phyloP scores from a whole-genome alignment of 2,329 filamentous ascomycete species.

The Botrytis byssoidea region DNA sequence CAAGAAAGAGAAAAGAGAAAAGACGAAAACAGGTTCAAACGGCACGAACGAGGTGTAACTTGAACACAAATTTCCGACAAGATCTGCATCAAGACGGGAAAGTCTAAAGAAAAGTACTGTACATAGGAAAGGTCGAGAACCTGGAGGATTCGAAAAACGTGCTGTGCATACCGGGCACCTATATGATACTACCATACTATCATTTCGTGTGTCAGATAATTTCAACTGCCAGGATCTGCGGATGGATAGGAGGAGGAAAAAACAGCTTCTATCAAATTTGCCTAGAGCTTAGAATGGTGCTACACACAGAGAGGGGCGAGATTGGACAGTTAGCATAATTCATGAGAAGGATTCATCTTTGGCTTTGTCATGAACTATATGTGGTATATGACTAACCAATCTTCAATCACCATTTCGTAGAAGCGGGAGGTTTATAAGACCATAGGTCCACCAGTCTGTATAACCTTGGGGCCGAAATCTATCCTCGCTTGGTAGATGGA shows the following conservation, averaged over 20 bases:
- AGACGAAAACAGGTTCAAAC: constrained; percentile 2
- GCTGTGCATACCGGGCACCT: neutral
- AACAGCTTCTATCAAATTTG: constrained; percentile 13
- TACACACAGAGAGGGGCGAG: constrained; percentile 15
- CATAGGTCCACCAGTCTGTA: neutral
- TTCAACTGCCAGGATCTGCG: constrained; percentile 18
- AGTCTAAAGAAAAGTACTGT: constrained; percentile 7
- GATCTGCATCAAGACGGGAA: constrained; percentile 4
- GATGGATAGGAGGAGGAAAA: constrained; percentile 12
- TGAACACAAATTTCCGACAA: constrained; percentile 13
- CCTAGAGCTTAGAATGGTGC: constrained; percentile 19
- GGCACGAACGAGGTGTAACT: constrained; percentile 15
- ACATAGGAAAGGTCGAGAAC: constrained; percentile 15
- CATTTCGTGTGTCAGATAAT: constrained; percentile 15
- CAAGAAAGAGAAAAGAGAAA: constrained; percentile 12
- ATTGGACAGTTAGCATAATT: constrained; percentile 10
- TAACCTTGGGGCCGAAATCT: constrained; percentile 16
- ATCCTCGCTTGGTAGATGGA: constrained; percentile 2
- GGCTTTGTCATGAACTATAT: constrained; percentile 20
- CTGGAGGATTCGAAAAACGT: constrained; percentile 19
- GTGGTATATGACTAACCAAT: constrained; percentile 14
- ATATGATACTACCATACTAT: constrained; percentile 13
- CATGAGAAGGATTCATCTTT: constrained; percentile 18
- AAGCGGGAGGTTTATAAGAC: neutral
- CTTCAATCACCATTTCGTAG: neutral